Evolutionary conservation across 768 basidiomycete species (phyloP), one percentile per base, ranked within the genome.

Genomic region (Candolleomyces eurysporus): DNA sequence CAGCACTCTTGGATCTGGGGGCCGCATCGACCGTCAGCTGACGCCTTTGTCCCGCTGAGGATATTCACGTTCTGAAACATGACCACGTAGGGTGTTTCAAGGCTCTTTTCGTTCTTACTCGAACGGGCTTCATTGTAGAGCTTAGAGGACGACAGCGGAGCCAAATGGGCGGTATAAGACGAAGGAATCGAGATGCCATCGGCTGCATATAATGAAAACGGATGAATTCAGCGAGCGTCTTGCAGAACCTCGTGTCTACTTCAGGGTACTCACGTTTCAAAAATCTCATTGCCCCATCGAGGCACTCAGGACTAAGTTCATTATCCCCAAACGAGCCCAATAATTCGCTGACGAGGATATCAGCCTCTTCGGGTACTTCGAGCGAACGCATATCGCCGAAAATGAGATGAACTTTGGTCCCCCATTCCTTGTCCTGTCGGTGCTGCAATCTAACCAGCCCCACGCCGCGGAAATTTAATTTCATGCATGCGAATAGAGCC

Each of bases 271-370:
- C 66, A 95, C 94, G 82, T 80, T 97, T 96, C 70, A 99, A 78
- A 71, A 94, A 96, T 52, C 96, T 80, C 85, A 90, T 86, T 9
- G 94, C 96, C 13, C 97, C 97, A 71, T 99, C 97, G 40, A 99
- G 79, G 75, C 97, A 99, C 73, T 99, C 97, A 0, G 97, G 97
- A 70, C 94, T 96, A 52, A 98, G 84, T 72, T 99, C 97, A 62
- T 99, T 99, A 75, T 99, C 97, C 1, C 96, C 97, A 76, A 99
- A 98, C 4, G 94, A 96, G 4, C 97, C 97, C 67, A 99, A 75
- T 21, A 99, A 83, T 73, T 99, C 97, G 76, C 92, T 96, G 68
- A 99, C 89, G 61, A 99, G 78, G 63, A 99, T 93, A 73, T 98
- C 97, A 31, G 87, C 94, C 65, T 84, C 82, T 67, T 97, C 93